A percentile compares a stretch with the other conserved stretches of the same genome.
phyloP scores from a whole-genome alignment of 805 yeast genomes.

The Spathaspora passalidarum region DNA sequence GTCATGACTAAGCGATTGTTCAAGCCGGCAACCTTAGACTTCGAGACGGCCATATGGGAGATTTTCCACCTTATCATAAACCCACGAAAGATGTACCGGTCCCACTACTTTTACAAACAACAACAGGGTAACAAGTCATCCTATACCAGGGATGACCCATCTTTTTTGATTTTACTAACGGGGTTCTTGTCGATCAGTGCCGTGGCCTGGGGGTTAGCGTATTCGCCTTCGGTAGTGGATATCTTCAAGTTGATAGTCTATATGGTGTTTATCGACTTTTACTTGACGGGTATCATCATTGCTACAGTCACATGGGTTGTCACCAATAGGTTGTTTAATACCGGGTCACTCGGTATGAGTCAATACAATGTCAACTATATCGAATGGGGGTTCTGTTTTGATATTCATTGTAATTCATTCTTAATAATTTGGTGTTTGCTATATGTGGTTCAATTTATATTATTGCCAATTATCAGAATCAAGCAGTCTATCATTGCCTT shows the following conservation, averaged over 20 bases:
- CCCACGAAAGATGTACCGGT: slow-evolving; percentile 79
- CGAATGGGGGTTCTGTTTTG: slow-evolving; percentile 96
- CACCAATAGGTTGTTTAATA: slow-evolving; percentile 61
- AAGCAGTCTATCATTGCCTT: slow-evolving; percentile 62
- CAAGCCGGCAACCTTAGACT: slow-evolving; percentile 79
- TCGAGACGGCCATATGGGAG: slow-evolving; percentile 94
- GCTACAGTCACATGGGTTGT: slow-evolving; percentile 74
- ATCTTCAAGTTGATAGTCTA: slow-evolving; percentile 66
- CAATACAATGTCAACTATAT: slow-evolving; percentile 38
- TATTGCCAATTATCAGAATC: slow-evolving; percentile 67
- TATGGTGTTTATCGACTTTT: slow-evolving; percentile 84
- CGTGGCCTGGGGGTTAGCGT: slow-evolving; percentile 86
- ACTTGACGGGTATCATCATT: slow-evolving; percentile 62
- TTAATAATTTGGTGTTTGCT: slow-evolving; percentile 73
- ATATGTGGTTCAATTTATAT: slow-evolving; percentile 69
- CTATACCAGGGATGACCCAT: slow-evolving; percentile 92
- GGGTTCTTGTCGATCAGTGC: slow-evolving; percentile 69
- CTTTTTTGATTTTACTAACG: slow-evolving; percentile 74
- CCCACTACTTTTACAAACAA: slow-evolving; percentile 72
- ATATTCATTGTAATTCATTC: slow-evolving; percentile 90
- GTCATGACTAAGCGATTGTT: slow-evolving; percentile 38
- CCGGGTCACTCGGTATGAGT: slow-evolving; percentile 19
- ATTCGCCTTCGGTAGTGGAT: slow-evolving; percentile 59
- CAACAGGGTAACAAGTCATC: slow-evolving; percentile 53
- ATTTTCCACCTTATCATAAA: slow-evolving; percentile 67